Conservation (phyloP, 495 filamentous ascomycete species). For the Astrothelium subdiscretum region DNA sequence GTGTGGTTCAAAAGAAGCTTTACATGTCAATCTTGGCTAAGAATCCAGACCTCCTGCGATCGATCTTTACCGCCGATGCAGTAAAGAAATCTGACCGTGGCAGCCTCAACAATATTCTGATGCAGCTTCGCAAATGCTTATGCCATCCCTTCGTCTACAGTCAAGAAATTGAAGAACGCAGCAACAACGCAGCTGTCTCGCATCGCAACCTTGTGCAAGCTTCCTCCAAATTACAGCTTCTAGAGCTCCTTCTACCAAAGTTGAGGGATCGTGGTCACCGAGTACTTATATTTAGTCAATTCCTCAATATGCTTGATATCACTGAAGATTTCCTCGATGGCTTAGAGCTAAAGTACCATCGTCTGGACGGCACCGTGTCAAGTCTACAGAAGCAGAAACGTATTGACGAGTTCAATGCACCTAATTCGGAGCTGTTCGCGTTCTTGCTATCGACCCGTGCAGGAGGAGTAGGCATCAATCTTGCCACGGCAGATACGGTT, state of each 20-base stretch:
- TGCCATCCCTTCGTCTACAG: slow-evolving; percentile 96
- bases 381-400: slow-evolving; percentile 81
- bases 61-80: slow-evolving; percentile 57
- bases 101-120: slow-evolving; percentile 82
- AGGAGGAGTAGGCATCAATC: slow-evolving; percentile 93
- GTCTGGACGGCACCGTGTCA: slow-evolving; percentile 73
- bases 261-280: slow-evolving; percentile 79
- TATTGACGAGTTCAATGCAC: slow-evolving; percentile 88
- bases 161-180: slow-evolving; percentile 72
- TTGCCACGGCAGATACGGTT: slow-evolving; percentile 94
- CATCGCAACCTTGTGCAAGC: slow-evolving; percentile 81
- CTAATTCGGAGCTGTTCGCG: slow-evolving; percentile 67
- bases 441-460: slow-evolving; percentile 90
- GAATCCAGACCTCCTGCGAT: slow-evolving; percentile 76
- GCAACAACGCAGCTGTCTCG: slow-evolving; percentile 36
- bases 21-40: slow-evolving; percentile 89
- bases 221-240: slow-evolving; percentile 74
- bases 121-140: slow-evolving; percentile 89
- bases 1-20: slow-evolving; percentile 79
- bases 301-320: slow-evolving; percentile 76
- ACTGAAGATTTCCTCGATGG: slow-evolving; percentile 81
- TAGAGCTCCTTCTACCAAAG: slow-evolving; percentile 85
- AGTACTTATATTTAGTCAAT: slow-evolving; percentile 93
- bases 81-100: slow-evolving; percentile 54
- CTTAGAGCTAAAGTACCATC: slow-evolving; percentile 56